These are phyloP conservation scores for Sphaerobolus stellatus DNA, from an alignment of 1,284 basidiomycete genomes.

Conservation along the genomic window DNA sequence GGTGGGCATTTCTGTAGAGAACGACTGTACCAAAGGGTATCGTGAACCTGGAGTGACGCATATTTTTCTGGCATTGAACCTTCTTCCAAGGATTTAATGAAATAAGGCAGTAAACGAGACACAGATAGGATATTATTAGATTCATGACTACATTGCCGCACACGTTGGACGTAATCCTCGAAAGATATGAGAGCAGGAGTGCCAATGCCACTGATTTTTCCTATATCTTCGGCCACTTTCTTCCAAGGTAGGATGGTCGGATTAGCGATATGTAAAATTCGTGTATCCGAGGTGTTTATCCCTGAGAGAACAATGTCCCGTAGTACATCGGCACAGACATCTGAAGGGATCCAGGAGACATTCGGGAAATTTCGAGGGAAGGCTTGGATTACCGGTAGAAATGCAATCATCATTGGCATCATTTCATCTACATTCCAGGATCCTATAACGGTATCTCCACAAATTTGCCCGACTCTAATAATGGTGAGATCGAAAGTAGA, in stretches of 20 bases:
- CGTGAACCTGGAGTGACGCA: constrained; percentile 6
- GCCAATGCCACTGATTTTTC: background rate
- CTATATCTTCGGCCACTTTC: constrained; percentile 1
- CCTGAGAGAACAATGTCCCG: constrained; percentile 12
- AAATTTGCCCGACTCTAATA: constrained; percentile 19
- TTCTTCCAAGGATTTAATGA: background rate
- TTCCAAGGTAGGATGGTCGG: constrained; percentile 12
- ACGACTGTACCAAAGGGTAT: constrained; percentile 1
- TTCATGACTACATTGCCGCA: background rate
- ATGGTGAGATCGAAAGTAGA: constrained; percentile 13
- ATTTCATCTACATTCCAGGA: constrained; percentile 17
- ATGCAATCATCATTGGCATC: constrained; percentile 18
- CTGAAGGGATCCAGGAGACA: constrained; percentile 19
- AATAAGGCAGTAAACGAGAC: constrained; percentile 15
- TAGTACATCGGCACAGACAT: constrained; percentile 16
- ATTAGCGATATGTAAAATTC: constrained; percentile 15
- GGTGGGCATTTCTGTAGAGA: constrained; percentile 11
- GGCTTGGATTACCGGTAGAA: constrained; percentile 9
- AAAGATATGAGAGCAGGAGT: background rate
- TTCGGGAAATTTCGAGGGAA: constrained; percentile 14
- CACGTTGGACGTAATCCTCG: background rate
- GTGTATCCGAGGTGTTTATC: background rate
- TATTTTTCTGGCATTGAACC: constrained; percentile 7
- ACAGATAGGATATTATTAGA: background rate
- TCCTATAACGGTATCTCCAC: constrained; percentile 15